Evolutionary conservation across 2,329 filamentous ascomycete species (phyloP).

Genomic region (Aspergillus flavus): DNA sequence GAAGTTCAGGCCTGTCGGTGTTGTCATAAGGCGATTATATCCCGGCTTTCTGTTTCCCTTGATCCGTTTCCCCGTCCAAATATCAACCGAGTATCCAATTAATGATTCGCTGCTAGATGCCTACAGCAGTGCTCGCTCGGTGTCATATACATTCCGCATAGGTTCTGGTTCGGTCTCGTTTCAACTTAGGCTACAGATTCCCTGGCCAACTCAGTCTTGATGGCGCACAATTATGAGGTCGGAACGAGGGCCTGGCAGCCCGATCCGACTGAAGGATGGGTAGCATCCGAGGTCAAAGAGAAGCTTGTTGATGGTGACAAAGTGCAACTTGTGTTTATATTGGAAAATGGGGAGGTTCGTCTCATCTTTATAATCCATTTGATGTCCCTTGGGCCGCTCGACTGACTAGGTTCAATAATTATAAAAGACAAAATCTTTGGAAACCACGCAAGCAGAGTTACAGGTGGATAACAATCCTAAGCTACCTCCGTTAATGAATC

Average conservation of each 20-base stretch:
- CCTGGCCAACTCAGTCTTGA: slow-evolving; percentile 15
- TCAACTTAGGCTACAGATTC: slow-evolving; percentile 10
- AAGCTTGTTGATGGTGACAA: slow-evolving; percentile 84
- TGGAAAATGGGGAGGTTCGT: slow-evolving; percentile 88
- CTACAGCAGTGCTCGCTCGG: slow-evolving; percentile 17
- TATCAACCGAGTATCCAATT: slow-evolving; percentile 10
- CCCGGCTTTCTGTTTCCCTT: slow-evolving; percentile 12
- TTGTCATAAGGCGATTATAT: slow-evolving; percentile 7
- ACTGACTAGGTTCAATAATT: slow-evolving; percentile 12
- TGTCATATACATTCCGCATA: slow-evolving; percentile 17
- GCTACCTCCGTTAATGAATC: slow-evolving; percentile 95
- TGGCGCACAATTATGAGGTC: slow-evolving; percentile 95
- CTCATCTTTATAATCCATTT: not conserved
- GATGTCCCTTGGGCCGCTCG: not conserved
- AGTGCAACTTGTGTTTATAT: slow-evolving; percentile 80
- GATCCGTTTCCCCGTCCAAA: slow-evolving; percentile 9
- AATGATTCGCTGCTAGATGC: slow-evolving; percentile 31
- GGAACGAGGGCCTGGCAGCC: slow-evolving; percentile 98
- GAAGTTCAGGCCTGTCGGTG: slow-evolving; percentile 7
- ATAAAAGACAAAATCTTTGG: slow-evolving; percentile 72
- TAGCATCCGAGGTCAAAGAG: slow-evolving; percentile 89
- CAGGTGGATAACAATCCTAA: slow-evolving; percentile 74
- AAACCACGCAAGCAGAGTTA: slow-evolving; percentile 75
- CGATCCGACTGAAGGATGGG: slow-evolving; percentile 93
- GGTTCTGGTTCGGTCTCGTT: slow-evolving; percentile 15